Evolutionary conservation across 164 flowering plant genomes (phyloP).

Genomic region (Nelumbo lutea): DNA sequence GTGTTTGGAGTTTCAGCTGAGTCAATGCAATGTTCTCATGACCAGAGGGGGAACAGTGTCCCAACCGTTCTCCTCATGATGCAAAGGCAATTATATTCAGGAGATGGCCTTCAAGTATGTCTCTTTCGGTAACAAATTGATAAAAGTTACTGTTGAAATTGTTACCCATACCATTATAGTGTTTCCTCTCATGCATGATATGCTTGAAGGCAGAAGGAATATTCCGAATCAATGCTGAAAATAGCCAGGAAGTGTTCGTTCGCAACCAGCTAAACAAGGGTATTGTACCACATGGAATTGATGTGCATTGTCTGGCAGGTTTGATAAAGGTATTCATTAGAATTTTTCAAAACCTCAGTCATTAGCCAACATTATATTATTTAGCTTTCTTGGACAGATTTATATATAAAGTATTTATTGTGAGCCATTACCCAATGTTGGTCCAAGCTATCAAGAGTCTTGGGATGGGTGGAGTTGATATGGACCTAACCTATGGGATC

Average conservation of each 20-base stretch:
- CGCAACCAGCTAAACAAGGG: conserved; percentile 33
- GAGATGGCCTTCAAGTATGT: conserved; percentile 79
- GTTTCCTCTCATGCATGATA: neutral
- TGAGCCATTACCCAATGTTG: too few relatives aligned
- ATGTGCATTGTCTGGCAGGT: conserved; percentile 36
- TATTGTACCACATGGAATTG: conserved; percentile 25
- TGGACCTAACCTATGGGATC: too few relatives aligned
- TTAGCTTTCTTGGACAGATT: too few relatives aligned
- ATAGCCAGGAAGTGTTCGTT: conserved; percentile 30
- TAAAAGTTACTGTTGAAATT: neutral
- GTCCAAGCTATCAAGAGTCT: too few relatives aligned
- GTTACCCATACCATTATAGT: neutral
- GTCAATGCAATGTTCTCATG: conserved; percentile 94
- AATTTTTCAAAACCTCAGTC: neutral
- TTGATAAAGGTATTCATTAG: conserved; percentile 26
- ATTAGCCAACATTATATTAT: too few relatives aligned
- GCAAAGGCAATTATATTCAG: conserved; percentile 73
- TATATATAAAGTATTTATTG: too few relatives aligned
- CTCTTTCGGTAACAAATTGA: conserved; percentile 1
- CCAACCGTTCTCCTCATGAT: conserved; percentile 88
- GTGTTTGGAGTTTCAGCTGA: conserved; percentile 94
- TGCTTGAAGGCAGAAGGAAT: conserved; percentile 35
- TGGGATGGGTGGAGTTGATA: too few relatives aligned
- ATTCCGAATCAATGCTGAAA: conserved; percentile 35
- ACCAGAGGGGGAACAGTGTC: conserved; percentile 78